Base-by-base conservation (phyloP, 2,329 filamentous ascomycete genomes). In the Beauveria scarabaeidicola region DNA sequence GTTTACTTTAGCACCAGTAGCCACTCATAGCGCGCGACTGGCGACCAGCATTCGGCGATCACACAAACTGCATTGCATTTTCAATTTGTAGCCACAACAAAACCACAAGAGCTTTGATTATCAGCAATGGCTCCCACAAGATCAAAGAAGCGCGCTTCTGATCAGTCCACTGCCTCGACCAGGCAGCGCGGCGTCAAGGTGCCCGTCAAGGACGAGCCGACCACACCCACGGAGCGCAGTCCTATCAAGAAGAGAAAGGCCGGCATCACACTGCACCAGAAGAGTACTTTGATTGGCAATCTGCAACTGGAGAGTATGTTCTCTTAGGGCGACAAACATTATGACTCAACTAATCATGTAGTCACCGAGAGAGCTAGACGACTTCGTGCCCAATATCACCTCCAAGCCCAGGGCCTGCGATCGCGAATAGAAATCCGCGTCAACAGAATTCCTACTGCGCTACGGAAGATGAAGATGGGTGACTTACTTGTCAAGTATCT, bases 361-460 rank as follows among this genome's bases (percentile, higher is more conserved):
- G 91, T 96, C 65, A 91, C 90, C 19, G 89, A 95, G 75, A 85
- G 92, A 70, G 90, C 90, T 63, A 85, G 93, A 66, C 91, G 93
- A 72, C 79, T 97, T 62, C 85, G 92, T 67, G 88, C 92, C 7
- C 91, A 96, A 71, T 96, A 95, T 76, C 87, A 88, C 61, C 81
- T 95, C 10, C 92, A 96, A 73, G 89, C 91, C 23, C 89, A 93
- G 72, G 89, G 89, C 63, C 81, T 97, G 43, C 84, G 89, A 62
- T 87, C 91, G 62, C 87, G 93, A 62, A 87, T 99, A 56, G 92
- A 97, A 73, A 89, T 96, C 75, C 89, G 94, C 74, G 83, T 97
- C 72, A 96, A 97, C 70, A 87, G 94, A 58, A 94, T 97, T 56
- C 94, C 94, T 8, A 82, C 85, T 66, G 81, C 86, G 17, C 76